These are phyloP conservation scores for Glarea lozoyensis DNA, from an alignment of 495 filamentous ascomycete species.

Conservation along the genomic window DNA sequence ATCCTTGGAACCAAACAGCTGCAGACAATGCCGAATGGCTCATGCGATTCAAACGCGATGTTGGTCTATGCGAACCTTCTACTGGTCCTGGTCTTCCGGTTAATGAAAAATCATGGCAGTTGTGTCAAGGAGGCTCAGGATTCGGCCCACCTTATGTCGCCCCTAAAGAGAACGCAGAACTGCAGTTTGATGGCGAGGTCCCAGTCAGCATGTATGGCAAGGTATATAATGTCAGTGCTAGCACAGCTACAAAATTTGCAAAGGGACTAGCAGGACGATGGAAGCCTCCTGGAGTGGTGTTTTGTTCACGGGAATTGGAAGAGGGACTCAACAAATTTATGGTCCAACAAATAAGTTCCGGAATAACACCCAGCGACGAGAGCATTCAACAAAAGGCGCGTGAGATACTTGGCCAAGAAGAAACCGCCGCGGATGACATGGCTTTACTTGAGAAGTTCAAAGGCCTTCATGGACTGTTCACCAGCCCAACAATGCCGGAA, in stretches of 20 bases:
- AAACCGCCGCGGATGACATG: conserved; percentile 39
- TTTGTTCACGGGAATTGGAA: conserved; percentile 46
- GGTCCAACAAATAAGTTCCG: conserved; percentile 17
- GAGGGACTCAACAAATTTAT: conserved; percentile 34
- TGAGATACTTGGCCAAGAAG: conserved; percentile 29
- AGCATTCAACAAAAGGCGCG: conserved; percentile 30
- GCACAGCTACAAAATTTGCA: conserved; percentile 32
- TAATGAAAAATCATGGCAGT: conserved; percentile 26
- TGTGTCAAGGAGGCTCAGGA: conserved; percentile 33
- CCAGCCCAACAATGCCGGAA: too few species aligned
- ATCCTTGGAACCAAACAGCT: conserved; percentile 67
- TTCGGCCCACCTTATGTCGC: conserved; percentile 34
- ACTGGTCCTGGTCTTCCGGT: conserved; percentile 34
- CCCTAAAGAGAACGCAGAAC: conserved; percentile 18
- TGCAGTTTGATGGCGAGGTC: conserved; percentile 23
- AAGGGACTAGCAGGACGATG: conserved; percentile 25
- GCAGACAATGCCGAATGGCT: conserved; percentile 69
- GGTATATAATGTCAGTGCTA: conserved; percentile 26
- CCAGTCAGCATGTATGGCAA: conserved; percentile 24
- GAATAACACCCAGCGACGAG: conserved; percentile 31
- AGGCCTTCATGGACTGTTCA: conserved; percentile 13
- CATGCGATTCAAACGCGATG: conserved; percentile 56
- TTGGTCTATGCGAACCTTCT: conserved; percentile 39
- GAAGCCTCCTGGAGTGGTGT: conserved; percentile 33
- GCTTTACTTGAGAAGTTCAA: conserved; percentile 40